A percentile compares a stretch with the other conserved stretches of the same genome.
Conservation (phyloP, 2,329 filamentous ascomycete species). For the Penicillium janthinellum region DNA sequence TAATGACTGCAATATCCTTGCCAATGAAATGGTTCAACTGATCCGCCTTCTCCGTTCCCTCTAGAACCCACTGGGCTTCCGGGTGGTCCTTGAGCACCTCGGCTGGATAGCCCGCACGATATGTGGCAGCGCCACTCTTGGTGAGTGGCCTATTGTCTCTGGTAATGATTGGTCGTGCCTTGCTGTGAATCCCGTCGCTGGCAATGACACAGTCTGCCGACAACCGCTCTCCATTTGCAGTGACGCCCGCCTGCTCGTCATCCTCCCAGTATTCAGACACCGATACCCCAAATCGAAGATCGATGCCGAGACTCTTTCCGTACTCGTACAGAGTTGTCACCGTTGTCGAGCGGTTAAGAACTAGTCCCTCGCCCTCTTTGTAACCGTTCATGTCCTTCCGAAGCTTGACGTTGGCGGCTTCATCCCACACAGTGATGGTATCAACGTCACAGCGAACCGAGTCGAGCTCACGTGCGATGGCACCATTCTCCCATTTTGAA, state of each 20-base stretch:
- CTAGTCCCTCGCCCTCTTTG: not conserved
- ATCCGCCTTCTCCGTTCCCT: not conserved
- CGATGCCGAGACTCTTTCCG: not conserved
- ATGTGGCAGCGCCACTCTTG: not conserved
- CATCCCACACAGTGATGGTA: not conserved
- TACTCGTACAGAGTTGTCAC: not conserved
- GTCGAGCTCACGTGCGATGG: not conserved
- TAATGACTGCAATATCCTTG: not conserved
- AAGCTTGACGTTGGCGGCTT: not conserved
- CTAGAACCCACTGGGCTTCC: not conserved
- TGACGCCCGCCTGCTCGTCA: not conserved
- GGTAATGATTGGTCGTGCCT: not conserved
- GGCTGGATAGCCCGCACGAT: not conserved
- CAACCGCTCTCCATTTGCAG: too few relatives aligned
- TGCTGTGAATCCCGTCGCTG: not conserved
- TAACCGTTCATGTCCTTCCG: not conserved
- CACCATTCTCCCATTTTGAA: not conserved
- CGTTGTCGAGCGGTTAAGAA: not conserved
- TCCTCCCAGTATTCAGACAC: not conserved
- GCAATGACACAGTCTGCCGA: not conserved
- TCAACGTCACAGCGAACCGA: not conserved
- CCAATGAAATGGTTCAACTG: conserved; percentile 3
- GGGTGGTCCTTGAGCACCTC: not conserved
- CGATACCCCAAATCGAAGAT: not conserved
- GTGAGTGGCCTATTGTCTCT: too few relatives aligned